Evolutionary conservation across 257 asterid species (phyloP).

Genomic region (Nicotiana tomentosiformis): DNA sequence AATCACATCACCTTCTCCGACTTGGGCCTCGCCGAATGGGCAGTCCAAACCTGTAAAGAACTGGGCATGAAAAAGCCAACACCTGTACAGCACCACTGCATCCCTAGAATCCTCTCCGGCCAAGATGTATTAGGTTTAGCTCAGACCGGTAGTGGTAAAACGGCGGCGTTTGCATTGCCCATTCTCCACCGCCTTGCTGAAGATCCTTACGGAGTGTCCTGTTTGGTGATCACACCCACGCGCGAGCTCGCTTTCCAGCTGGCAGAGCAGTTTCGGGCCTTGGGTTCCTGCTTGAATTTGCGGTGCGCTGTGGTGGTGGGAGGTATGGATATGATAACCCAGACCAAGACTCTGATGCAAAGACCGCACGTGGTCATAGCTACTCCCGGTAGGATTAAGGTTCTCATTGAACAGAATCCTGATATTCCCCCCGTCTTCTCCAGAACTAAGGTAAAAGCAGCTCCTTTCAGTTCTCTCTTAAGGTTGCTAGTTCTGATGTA

Average conservation of each 20-base stretch:
- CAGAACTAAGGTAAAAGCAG: conserved; percentile 59
- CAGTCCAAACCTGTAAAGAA: conserved; percentile 68
- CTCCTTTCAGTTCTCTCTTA: neutral
- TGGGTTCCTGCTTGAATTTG: conserved; percentile 70
- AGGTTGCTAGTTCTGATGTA: neutral
- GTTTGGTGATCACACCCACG: conserved; percentile 85
- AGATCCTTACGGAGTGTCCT: conserved; percentile 81
- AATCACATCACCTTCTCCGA: conserved; percentile 52
- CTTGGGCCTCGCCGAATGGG: conserved; percentile 88
- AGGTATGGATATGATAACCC: conserved; percentile 86
- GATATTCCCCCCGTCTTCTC: conserved; percentile 71
- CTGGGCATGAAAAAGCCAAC: conserved; percentile 85
- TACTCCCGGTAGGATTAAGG: conserved; percentile 95
- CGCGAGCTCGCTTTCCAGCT: conserved; percentile 87
- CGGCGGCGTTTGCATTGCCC: conserved; percentile 92
- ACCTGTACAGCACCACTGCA: conserved; percentile 88
- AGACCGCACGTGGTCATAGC: conserved; percentile 90
- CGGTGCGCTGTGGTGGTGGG: conserved; percentile 77
- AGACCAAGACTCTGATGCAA: conserved; percentile 56
- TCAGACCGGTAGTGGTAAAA: conserved; percentile 93
- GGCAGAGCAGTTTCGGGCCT: conserved; percentile 91
- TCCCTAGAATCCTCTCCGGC: conserved; percentile 77
- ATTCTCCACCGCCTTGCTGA: conserved; percentile 69
- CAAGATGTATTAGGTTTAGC: conserved; percentile 86
- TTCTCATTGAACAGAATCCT: conserved; percentile 70